Evolutionary conservation across 805 yeast species (phyloP), one percentile per base, ranked within the genome.

Genomic region (Teunomyces lycoperdinae): DNA sequence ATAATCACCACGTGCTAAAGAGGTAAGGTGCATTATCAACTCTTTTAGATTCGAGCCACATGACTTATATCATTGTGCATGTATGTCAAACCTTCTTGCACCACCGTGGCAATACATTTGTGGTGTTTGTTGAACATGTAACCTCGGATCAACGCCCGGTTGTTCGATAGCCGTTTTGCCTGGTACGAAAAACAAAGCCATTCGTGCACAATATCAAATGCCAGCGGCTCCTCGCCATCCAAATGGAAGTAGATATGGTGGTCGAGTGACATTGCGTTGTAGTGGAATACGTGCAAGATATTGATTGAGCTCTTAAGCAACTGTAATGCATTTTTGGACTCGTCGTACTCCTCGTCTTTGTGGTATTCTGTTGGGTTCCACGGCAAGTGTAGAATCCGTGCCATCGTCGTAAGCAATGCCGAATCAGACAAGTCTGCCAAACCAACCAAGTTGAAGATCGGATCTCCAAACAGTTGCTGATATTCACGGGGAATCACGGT

Each of bases 251-350:
- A 72, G 13, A 73, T 60, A 52, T 72, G 76, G 56, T 73, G 77
- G 53, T 72, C 77, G 27, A 73, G 55, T 4, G 75, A 69, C 77
- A 73, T 72, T 24, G 77, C 77, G 46, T 66, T 68, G 57, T 73
- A 73, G 51, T 73, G 77, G 53, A 63, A 70, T 9, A 72, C 42
- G 46, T 64, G 71, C 20, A 70, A 54, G n/a, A 66, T 62, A 46
- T 66, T 63, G 34, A 73, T 50, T 10, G 74, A 64, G 13, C 48
- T 43, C 10, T 58, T 52, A 56, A 73, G 54, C 40, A 67, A 26
- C n/a, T 61, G 50, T 10, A 42, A 16, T 1, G 76, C 74, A 47
- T 71, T 73, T 35, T 57, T 60, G 13, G 45, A 52, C 31, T 58
- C 58, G 52, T 73, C 76, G 34, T 57, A 69, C 16, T 63, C 70